Evolutionary conservation across 495 filamentous ascomycete species (phyloP), one percentile per base, ranked within the genome.

Genomic region (Neurospora cerealis): DNA sequence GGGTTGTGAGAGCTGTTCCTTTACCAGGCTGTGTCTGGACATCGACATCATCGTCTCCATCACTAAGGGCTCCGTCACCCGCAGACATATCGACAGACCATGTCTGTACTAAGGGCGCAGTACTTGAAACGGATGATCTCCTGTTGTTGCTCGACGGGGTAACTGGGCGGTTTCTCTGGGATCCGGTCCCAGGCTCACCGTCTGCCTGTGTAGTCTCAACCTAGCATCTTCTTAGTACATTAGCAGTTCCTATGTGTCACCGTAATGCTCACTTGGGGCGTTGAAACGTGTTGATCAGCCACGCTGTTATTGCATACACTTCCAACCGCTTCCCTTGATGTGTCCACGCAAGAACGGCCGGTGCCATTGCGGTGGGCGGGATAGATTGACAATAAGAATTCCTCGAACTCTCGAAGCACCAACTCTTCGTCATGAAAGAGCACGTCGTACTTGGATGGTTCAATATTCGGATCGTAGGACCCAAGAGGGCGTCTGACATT

Each of bases 371-470:
- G 70, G 17, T 70, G 9, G 9, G 40, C 21, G 17, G 70, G 13
- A 62, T 80, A 95, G 11, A 86, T 76, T 21, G 81, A 78, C 10
- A 75, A 28, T 76, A 13, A 95, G 89, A 3, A 78, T 0, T 77
- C 76, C 69, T 91, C 87, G 4, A 91, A 85, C 5, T 86, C 74
- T 4, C 79, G 76, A 4, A 83, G 66, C 10, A 97, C 72, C 3
- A 75, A 4, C 0, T 88, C 79, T 38, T 89, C 84, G 60, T 96
- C 83, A 37, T 86, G 83, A 78, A 99, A 97, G 0, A 97, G 71
- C 3, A 98, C 88, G 79, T 97, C 91, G 75, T 98, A 92, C 79
- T 99, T 99, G 0, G 91, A 88, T 0, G 95, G 94, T 77, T 98
- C 94, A 71, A 98, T 86, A 77, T 97, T 98, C 3, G 88, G 86